Conservation (phyloP, 129 eudicot genomes). For the Arctium minus region DNA sequence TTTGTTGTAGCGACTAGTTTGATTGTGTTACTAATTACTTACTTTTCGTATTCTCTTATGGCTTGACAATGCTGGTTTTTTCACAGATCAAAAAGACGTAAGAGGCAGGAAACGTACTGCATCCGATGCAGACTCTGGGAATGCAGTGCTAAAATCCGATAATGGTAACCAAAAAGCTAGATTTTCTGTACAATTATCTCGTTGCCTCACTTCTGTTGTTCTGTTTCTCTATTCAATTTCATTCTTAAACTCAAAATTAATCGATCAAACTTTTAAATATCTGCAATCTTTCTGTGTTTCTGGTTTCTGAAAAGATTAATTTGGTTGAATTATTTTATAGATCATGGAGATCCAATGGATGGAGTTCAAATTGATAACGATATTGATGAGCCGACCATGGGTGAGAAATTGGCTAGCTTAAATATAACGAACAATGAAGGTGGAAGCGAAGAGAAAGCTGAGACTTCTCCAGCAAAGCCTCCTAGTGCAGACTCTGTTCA, state of each 20-base stretch:
- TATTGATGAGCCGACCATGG: conserved; percentile 81
- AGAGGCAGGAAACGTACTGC: conserved; percentile 51
- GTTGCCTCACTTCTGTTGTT: background rate
- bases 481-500: conserved; percentile 94
- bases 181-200: background rate
- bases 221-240: background rate
- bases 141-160: conserved; percentile 8
- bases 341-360: conserved; percentile 43
- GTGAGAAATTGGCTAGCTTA: conserved; percentile 76
- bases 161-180: conserved; percentile 28
- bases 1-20: background rate
- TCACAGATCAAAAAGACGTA: conserved; percentile 19
- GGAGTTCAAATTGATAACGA: conserved; percentile 47
- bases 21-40: background rate
- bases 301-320: background rate
- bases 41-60: background rate
- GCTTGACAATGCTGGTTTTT: background rate
- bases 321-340: conserved; percentile 29
- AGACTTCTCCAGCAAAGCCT: conserved; percentile 50
- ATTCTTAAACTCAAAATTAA: background rate
- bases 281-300: background rate
- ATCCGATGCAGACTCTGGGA: conserved; percentile 37
- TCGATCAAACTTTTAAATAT: background rate
- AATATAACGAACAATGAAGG: conserved; percentile 38
- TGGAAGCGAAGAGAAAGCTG: conserved; percentile 31